Conservation (phyloP, 116 monocot species). For the Iris pallida region DNA sequence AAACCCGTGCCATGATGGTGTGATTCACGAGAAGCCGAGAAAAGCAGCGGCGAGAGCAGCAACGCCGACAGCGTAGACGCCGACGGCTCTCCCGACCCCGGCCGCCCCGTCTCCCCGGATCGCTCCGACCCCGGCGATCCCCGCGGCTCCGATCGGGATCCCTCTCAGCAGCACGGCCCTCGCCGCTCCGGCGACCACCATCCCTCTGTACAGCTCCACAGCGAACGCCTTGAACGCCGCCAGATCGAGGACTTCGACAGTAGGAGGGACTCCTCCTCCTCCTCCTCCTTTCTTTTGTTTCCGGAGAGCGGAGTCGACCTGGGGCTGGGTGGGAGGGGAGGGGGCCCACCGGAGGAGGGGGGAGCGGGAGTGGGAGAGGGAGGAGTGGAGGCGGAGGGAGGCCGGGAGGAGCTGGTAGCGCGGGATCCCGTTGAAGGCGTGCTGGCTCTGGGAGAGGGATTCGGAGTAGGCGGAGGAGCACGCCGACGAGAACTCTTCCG, state of each 20-base stretch:
- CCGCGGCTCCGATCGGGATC: neutral
- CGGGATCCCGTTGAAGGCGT: neutral
- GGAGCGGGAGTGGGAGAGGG: neutral
- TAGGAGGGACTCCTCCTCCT: too few species aligned
- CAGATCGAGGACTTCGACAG: neutral
- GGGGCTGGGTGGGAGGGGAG: neutral
- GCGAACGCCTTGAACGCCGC: slow-evolving; percentile 1
- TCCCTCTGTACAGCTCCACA: slow-evolving; percentile 3
- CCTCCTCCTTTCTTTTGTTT: neutral
- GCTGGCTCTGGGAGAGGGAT: neutral
- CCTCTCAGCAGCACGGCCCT: neutral
- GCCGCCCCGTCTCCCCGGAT: neutral
- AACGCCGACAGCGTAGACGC: neutral
- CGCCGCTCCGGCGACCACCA: neutral
- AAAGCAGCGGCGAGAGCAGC: neutral
- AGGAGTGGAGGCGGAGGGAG: slow-evolving; percentile 10
- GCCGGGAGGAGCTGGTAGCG: slow-evolving; percentile 6
- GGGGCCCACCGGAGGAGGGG: slow-evolving; percentile 14
- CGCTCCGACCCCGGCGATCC: slow-evolving; percentile 5
- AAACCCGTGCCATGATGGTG: too few species aligned
- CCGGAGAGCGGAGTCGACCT: neutral
- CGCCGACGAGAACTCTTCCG: slow-evolving; percentile 7
- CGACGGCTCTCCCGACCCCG: neutral
- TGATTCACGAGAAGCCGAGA: neutral
- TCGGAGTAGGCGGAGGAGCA: neutral